Evolutionary conservation across 2,329 filamentous ascomycete genomes (phyloP), one percentile per base, ranked within the genome.

Genomic region (Aspergillus carbonarius): DNA sequence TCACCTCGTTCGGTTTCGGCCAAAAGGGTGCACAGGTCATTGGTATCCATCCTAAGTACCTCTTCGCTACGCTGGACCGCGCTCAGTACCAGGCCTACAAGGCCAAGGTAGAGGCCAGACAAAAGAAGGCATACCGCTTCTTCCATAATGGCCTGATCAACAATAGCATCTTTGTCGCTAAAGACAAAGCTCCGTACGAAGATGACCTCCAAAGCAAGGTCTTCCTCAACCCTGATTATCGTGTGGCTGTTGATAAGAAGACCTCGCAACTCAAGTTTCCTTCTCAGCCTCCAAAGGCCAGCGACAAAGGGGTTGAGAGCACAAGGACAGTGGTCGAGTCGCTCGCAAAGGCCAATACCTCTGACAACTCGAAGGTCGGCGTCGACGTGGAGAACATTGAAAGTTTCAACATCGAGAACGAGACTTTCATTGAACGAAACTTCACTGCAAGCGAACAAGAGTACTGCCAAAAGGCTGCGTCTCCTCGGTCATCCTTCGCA

Each of bases 121-220:
- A 99, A 79, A 98, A 97, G 91, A 97, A 93, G 83, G 92, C 95
- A 0, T 99, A 99, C 84, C 87, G 95, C 64, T 98, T 91, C 86
- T 96, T 96, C 88, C 96, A 99, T 82, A 96, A 96, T 70, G 93
- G 93, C 63, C 84, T 99, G 76, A 93, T 98, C 84, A 97, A 96
- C 84, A 98, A 99, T 83, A 91, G 88, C 65, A 85, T 99, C 77
- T 99, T 99, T 79, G 92, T 96, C 63, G 93, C 96, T 76, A 99
- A 99, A 87, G 85, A 85, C 72, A 88, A 93, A 75, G 84, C 93
- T 46, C 96, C 95, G 46, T 99, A 98, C 80, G 88, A 87, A 47
- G 92, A 97, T 55, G 88, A 90, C 58, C 90, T 95, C 79, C 89
- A 96, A 79, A 85, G 86, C 76, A 85, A 88, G 64, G 89, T 99